These are phyloP conservation scores for Sordariomycetes sp. DNA, from an alignment of 2,329 filamentous ascomycete genomes.

Conservation along the genomic window DNA sequence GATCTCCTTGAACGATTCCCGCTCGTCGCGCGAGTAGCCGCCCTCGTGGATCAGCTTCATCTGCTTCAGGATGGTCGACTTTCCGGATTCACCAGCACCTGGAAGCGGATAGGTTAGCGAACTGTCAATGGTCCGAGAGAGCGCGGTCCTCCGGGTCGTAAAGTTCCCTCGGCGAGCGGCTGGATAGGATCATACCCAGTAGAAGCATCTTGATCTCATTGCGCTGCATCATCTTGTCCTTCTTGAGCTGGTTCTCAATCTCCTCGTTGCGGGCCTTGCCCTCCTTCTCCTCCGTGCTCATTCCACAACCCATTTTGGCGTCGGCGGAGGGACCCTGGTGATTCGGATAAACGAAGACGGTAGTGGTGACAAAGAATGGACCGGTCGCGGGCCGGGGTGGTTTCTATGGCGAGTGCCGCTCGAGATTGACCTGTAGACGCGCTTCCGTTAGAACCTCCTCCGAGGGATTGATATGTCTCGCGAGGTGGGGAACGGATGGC, in stretches of 20 bases:
- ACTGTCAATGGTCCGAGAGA: not conserved
- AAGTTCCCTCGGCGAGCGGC: not conserved
- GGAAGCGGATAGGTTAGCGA: constrained; percentile 1
- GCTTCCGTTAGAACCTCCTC: not conserved
- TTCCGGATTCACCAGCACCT: constrained; percentile 90
- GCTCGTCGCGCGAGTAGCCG: constrained; percentile 86
- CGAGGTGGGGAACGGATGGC: not conserved
- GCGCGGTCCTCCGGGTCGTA: not conserved
- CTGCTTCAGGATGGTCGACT: constrained; percentile 95
- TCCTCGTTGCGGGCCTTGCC: constrained; percentile 99
- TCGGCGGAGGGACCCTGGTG: not conserved
- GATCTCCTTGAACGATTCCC: constrained; percentile 58
- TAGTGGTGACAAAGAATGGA: not conserved
- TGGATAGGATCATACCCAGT: constrained; percentile 51
- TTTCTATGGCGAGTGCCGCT: not conserved
- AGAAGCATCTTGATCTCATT: constrained; percentile 99
- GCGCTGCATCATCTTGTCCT: constrained; percentile 95
- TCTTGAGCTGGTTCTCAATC: constrained; percentile 98
- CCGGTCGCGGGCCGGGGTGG: not conserved
- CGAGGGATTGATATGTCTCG: not conserved
- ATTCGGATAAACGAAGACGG: not conserved
- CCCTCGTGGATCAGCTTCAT: constrained; percentile 99
- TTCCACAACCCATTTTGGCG: constrained; percentile 94
- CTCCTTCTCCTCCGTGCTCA: constrained; percentile 99
- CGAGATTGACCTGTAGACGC: constrained; percentile 1